A percentile compares a stretch with the other conserved stretches of the same genome.
phyloP scores from a whole-genome alignment of 305 asterid species.

The Fraxinus velutina region DNA sequence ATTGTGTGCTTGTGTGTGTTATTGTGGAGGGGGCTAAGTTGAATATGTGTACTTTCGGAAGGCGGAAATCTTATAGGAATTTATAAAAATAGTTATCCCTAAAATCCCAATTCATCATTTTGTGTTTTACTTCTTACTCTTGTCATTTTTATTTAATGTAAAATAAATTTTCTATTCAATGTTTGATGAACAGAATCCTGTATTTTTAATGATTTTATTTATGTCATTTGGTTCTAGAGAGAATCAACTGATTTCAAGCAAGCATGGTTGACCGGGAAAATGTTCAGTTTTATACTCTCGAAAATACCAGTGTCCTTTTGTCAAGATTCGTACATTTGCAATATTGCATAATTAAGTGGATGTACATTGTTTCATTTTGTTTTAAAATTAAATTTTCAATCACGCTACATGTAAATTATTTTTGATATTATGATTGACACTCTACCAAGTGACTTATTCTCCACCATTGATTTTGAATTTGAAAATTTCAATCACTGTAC shows the following conservation, averaged over 20 bases:
- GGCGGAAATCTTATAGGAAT: background rate
- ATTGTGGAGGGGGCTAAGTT: background rate
- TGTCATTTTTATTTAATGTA: background rate
- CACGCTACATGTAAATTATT: too few relatives aligned
- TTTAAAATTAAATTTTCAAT: too few relatives aligned
- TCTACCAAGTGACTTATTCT: too few relatives aligned
- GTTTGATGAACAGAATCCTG: background rate
- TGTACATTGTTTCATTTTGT: background rate
- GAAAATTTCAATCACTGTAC: too few relatives aligned
- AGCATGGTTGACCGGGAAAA: background rate
- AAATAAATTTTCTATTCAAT: background rate
- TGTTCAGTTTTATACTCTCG: background rate
- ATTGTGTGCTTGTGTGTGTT: background rate
- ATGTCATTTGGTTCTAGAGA: background rate
- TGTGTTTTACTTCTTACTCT: background rate
- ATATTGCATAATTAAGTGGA: conserved; percentile 15
- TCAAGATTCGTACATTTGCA: background rate
- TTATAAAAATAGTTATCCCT: background rate
- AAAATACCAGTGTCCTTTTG: background rate
- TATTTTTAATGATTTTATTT: background rate
- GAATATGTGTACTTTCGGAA: background rate
- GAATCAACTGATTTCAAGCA: background rate
- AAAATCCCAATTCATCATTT: background rate
- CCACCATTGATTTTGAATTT: too few relatives aligned
- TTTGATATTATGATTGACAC: too few relatives aligned